Evolutionary conservation across 2,329 filamentous ascomycete genomes (phyloP).

Genomic region (Cercospora janseana): DNA sequence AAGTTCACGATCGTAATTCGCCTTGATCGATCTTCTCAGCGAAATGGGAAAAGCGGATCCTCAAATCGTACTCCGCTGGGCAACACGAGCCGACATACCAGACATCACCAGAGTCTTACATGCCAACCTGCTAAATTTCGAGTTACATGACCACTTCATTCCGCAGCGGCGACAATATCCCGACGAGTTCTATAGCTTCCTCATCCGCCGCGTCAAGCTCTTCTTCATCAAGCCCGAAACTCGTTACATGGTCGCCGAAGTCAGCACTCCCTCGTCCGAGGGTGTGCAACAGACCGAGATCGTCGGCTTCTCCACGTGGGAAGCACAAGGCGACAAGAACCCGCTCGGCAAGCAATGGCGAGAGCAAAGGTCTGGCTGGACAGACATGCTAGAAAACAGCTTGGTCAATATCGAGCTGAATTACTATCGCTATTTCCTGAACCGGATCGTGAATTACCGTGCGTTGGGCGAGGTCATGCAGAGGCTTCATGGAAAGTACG

Average conservation of each 20-base stretch:
- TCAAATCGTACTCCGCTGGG: slow-evolving; percentile 23
- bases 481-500: slow-evolving; percentile 18
- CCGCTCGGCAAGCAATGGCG: slow-evolving; percentile 17
- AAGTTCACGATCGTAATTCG: too few relatives aligned
- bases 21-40: too few relatives aligned
- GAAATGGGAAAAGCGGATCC: slow-evolving; percentile 1
- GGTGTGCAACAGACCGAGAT: slow-evolving; percentile 15
- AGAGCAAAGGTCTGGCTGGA: slow-evolving; percentile 9
- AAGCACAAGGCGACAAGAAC: slow-evolving; percentile 20
- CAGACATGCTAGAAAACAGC: slow-evolving; percentile 10
- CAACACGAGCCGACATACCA: slow-evolving; percentile 22
- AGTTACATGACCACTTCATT: slow-evolving; percentile 25
- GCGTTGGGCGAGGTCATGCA: slow-evolving; percentile 15
- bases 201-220: slow-evolving; percentile 19
- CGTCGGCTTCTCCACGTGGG: slow-evolving; percentile 25
- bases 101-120: slow-evolving; percentile 16
- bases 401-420: slow-evolving; percentile 16
- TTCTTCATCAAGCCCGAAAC: slow-evolving; percentile 22
- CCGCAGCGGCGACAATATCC: slow-evolving; percentile 13
- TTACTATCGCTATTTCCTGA: slow-evolving; percentile 23
- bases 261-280: not conserved
- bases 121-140: slow-evolving; percentile 17
- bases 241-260: slow-evolving; percentile 26
- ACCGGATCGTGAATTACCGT: slow-evolving; percentile 22
- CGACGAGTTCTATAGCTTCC: slow-evolving; percentile 23